Base-by-base conservation (phyloP, 2,329 filamentous ascomycete species). In the Sporothrix brasiliensis region DNA sequence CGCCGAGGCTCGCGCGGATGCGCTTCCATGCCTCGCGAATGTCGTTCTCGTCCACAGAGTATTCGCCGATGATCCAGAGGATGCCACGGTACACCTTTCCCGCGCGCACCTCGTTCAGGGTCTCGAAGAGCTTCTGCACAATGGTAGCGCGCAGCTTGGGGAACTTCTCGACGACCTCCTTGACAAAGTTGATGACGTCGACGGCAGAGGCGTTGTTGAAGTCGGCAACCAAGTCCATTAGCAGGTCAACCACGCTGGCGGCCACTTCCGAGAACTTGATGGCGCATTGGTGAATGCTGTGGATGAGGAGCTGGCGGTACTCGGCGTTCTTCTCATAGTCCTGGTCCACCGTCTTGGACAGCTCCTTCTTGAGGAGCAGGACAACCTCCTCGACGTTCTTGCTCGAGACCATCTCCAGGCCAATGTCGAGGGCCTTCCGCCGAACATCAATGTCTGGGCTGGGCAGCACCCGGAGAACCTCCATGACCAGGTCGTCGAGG, bases 181-280 rank as follows among this genome's bases (percentile, higher is more conserved):
- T 99, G 74, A 99, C 94, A 78, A 99, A 99, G 69, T 93, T 94
- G 78, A 99, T 98, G 69, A 99, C 94, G 80, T 99, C 95, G 41
- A 99, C 92, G 0, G 95, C 95, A 1, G 94, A 97, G 58, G 92
- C 91, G 78, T 97, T 97, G 84, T 97, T 98, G 80, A 98, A 97
- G 80, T 99, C 95, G 67, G 92, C 93, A 77, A 99, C 97, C 79
- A 98, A 98, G 81, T 99, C 95, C 95, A 99, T 99, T 69, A 99
- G 87, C 58, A 97, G 87, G 74, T 95, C 95, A 69, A 99, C 95
- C 19, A 99, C 95, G 78, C 93, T 98, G 60, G 94, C 92, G 34
- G 95, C 95, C 73, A 99, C 94, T 81, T 99, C 94, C 13, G 95
- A 98, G 83, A 98, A 98, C 79, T 97, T 97, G 85, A 99, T 98